phyloP scores from a whole-genome alignment of 345 rosid genomes.

The Linum tenue region DNA sequence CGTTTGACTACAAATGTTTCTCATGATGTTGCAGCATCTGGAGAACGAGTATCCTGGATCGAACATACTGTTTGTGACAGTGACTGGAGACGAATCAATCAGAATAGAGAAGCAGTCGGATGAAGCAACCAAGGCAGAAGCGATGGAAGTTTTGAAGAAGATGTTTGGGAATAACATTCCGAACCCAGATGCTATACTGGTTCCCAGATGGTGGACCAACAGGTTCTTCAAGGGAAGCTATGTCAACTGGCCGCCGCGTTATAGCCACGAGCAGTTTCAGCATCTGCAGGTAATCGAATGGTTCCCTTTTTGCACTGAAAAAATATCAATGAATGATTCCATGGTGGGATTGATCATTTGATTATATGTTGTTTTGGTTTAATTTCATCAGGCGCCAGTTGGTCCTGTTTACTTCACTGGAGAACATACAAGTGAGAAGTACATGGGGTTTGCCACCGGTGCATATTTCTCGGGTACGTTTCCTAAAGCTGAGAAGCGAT shows the following conservation, averaged over 20 bases:
- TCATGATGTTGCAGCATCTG: constrained; percentile 11
- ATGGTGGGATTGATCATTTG: no score
- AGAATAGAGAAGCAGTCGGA: constrained; percentile 14
- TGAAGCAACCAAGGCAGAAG: constrained; percentile 3
- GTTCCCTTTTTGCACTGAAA: no score
- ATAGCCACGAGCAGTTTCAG: background rate
- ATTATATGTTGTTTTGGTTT: no score
- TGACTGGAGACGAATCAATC: constrained; percentile 14
- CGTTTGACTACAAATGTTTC: no score
- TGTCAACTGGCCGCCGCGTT: constrained; percentile 15
- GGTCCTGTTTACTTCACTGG: no score
- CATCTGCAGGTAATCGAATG: constrained; percentile 9
- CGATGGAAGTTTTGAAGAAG: constrained; percentile 12
- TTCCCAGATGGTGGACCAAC: constrained; percentile 19
- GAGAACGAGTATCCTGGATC: constrained; percentile 16
- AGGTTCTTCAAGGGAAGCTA: constrained; percentile 19
- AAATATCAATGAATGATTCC: no score
- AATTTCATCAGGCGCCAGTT: no score
- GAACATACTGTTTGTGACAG: constrained; percentile 16
- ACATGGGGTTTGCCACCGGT: no score
- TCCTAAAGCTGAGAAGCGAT: no score
- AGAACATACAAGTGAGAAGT: no score
- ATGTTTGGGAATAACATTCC: constrained; percentile 18
- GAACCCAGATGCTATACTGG: constrained; percentile 8
- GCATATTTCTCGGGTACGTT: no score